Base-by-base conservation (phyloP, 129 eudicot genomes). In the Tagetes patula region DNA sequence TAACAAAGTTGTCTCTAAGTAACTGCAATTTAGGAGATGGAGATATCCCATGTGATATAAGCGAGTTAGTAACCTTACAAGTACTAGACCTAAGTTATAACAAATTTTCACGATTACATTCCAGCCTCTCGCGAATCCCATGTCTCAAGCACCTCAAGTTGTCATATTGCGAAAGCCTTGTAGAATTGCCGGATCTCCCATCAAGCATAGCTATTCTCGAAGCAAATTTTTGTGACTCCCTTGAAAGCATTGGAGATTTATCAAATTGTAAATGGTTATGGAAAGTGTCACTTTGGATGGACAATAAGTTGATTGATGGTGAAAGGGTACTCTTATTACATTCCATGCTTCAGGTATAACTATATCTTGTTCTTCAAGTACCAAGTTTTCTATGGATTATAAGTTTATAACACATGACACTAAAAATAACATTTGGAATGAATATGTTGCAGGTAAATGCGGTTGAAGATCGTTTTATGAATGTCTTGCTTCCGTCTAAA, bases 291-390 rank as follows among this genome's bases (percentile, higher is more conserved):
- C 49, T 69, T 69, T 8, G 14, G 34, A 69, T 0, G 1, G 0
- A 9, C 0, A 11, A 33, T 2, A 33, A 50, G 54, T 52, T 70
- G 39, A 27, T 38, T 20, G 65, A 20, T 38, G 3, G 40, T 4
- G 39, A 8, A 4, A 54, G 11, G 1, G 38, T 54, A 54, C 20
- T 20, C 27, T 20, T 20, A 20, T 20, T 54, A 39, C 65, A 8
- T 20, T 53, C 65, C 20, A 20, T 70, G 75, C 37, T 70, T 39
- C 65, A 71, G 75, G 75, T 53, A n/a, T 52, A 43, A 10, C 20
- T 53, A 5, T 8, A 3, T 1, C 13, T 0, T 30, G 5, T 53
- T 53, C 31, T 6, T n/a, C 27, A 8, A 53, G 3, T 5, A n/a
- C 13, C 33, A 53, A n/a, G 5, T 2, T 53, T n/a, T 14, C 8